A percentile compares a stretch with the other conserved stretches of the same genome.
phyloP scores from a whole-genome alignment of 179 eudicot species.

The Beta macrorhiza region DNA sequence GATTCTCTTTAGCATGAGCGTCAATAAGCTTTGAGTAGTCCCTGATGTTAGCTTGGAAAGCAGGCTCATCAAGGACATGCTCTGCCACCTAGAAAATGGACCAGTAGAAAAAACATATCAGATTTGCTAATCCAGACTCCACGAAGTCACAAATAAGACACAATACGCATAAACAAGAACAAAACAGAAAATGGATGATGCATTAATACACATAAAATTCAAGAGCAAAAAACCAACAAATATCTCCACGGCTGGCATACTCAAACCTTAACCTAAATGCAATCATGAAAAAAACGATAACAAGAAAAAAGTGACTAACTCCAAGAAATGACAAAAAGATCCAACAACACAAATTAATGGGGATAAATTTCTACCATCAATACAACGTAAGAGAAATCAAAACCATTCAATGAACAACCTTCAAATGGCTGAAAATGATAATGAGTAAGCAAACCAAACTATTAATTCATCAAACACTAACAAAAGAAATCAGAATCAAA shows the following conservation, averaged over 20 bases:
- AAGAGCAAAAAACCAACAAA: background rate
- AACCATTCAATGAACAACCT: background rate
- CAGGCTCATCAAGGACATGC: constrained; percentile 60
- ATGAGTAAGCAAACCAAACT: too few species aligned
- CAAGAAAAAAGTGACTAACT: background rate
- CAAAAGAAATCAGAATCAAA: background rate
- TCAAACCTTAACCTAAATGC: background rate
- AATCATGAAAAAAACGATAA: background rate
- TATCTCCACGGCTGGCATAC: background rate
- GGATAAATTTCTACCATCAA: background rate
- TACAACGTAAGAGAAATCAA: background rate
- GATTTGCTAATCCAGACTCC: background rate
- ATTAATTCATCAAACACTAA: background rate
- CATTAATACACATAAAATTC: background rate
- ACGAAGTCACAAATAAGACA: background rate
- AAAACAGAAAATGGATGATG: background rate
- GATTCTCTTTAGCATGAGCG: constrained; percentile 57
- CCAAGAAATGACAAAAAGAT: background rate
- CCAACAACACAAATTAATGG: background rate
- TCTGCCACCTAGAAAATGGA: constrained; percentile 58
- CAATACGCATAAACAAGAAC: background rate
- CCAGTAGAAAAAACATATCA: background rate
- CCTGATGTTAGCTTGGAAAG: constrained; percentile 61
- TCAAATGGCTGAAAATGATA: too few species aligned
- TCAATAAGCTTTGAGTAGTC: constrained; percentile 79